These are phyloP conservation scores for Paracoccidioides lutzii DNA, from an alignment of 2,329 filamentous ascomycete species.

Conservation along the genomic window DNA sequence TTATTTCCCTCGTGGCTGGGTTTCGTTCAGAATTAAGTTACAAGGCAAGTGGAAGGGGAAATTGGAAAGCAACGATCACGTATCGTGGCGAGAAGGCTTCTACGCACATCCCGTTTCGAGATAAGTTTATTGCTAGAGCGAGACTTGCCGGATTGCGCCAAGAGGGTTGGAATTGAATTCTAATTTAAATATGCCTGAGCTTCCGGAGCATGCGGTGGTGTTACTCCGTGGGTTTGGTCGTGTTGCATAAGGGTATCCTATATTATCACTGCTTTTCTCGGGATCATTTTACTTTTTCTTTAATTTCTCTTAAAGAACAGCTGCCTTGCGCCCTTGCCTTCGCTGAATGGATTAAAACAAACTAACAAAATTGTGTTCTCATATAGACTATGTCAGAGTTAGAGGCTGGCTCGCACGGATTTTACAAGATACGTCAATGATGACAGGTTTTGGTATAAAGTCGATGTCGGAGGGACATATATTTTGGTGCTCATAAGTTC, in stretches of 20 bases:
- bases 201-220: constrained; percentile 12
- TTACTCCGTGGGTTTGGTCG: constrained; percentile 19
- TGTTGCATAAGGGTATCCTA: constrained; percentile 18
- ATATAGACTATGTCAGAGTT: constrained; percentile 16
- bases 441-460: constrained; percentile 17
- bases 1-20: constrained; percentile 16
- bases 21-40: constrained; percentile 18
- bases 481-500: constrained; percentile 12
- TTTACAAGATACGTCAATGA: constrained; percentile 17
- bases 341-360: too few species aligned
- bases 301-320: not conserved
- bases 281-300: not conserved
- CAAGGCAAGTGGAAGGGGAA: constrained; percentile 9
- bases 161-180: constrained; percentile 14
- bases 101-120: constrained; percentile 5
- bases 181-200: constrained; percentile 18
- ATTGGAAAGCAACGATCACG: constrained; percentile 19
- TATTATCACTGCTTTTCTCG: not conserved
- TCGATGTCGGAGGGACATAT: constrained; percentile 13
- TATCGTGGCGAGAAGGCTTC: constrained; percentile 20
- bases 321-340: too few species aligned
- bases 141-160: constrained; percentile 19
- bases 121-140: constrained; percentile 14
- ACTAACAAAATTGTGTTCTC: not conserved
- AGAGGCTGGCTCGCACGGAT: constrained; percentile 8